Evolutionary conservation across 257 asterid species (phyloP), one percentile per base, ranked within the genome.

Genomic region (Nicotiana benthamiana): DNA sequence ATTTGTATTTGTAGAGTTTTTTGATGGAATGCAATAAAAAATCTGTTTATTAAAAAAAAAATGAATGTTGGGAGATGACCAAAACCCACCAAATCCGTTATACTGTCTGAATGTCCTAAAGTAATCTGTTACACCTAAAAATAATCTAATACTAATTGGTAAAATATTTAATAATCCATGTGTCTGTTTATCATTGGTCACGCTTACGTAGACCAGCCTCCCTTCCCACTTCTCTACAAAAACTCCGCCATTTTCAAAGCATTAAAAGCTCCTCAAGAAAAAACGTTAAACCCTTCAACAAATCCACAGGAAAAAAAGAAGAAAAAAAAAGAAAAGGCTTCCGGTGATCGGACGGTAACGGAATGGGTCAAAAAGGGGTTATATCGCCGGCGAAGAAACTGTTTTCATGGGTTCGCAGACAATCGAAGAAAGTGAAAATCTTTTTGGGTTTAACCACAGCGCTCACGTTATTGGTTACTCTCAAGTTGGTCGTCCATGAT

Each of bases 311-410:
- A 22, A 9, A 59, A 3, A 59, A n/a, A 5, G 6, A n/a, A 36
- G 4, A 18, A 64, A 4, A 4, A n/a, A 12, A n/a, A 4, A 2
- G 9, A 20, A 68, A 22, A 46, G 24, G 24, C 3, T 1, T 13
- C 26, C 43, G 40, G 78, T 3, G 48, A n/a, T 12, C 9, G 32
- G 24, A 20, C 3, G 12, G 16, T 4, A 4, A 70, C 57, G 11
- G 81, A 16, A 94, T 94, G 98, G 98, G 98, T 79, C 83, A 88
- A 78, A 90, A 88, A 87, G 88, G 96, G 86, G 86, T 82, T 66
- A 83, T 27, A 80, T 81, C 89, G 30, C 84, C 98, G 85, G 74
- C 84, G 89, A 89, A 82, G 85, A 84, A 80, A 92, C 83, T 94
- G 30, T 91, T 93, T 56, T 76, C 85, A 48, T 93, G 97, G 97